phyloP scores from a whole-genome alignment of 352 stramenopile species.

The Globisporangium solare region DNA sequence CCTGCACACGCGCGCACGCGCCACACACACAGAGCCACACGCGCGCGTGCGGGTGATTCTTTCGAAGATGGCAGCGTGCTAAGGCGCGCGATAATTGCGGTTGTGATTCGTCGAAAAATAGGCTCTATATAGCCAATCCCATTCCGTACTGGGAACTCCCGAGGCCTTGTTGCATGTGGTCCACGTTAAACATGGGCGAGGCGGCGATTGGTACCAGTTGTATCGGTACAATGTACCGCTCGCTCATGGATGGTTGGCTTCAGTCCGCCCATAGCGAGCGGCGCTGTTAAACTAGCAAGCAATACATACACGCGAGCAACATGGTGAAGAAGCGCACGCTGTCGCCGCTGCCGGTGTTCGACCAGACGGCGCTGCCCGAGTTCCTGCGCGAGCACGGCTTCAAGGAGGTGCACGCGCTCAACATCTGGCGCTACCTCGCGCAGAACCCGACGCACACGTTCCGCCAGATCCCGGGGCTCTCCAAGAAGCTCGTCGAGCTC shows the following conservation, averaged over 20 bases:
- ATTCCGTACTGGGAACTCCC: background rate
- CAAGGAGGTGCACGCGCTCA: conserved; percentile 71
- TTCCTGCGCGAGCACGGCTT: conserved; percentile 64
- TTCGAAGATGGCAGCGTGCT: conserved; percentile 8
- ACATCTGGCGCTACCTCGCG: conserved; percentile 73
- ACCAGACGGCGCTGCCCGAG: conserved; percentile 56
- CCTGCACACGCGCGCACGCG: background rate
- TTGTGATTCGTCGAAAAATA: background rate
- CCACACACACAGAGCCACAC: conserved; percentile 1
- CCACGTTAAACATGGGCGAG: background rate
- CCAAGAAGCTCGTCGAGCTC: conserved; percentile 46
- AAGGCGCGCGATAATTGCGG: too few relatives aligned
- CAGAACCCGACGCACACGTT: conserved; percentile 53
- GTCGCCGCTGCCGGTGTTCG: conserved; percentile 65
- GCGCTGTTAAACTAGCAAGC: background rate
- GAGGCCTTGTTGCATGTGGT: background rate
- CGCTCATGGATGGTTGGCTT: conserved; percentile 6
- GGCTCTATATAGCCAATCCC: background rate
- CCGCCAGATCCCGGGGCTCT: conserved; percentile 55
- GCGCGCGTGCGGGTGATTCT: conserved; percentile 2
- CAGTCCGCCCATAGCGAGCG: background rate
- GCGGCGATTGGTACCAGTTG: background rate
- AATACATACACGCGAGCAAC: too few relatives aligned
- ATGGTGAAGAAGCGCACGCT: conserved; percentile 85
- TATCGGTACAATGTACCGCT: background rate